These are phyloP conservation scores for Lanzia echinophila DNA, from an alignment of 2,329 filamentous ascomycete species.

Conservation along the genomic window DNA sequence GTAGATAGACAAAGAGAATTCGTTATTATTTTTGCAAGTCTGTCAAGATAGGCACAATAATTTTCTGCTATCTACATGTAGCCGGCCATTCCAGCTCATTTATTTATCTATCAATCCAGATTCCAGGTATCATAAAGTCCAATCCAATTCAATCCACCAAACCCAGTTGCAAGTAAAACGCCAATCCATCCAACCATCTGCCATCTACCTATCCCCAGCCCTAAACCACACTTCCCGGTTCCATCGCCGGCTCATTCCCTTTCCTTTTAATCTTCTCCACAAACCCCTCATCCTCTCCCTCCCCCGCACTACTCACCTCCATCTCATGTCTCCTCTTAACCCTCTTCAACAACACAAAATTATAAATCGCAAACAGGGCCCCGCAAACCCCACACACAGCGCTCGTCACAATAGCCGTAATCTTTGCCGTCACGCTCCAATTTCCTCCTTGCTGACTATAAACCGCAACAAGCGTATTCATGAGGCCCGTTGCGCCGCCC, in stretches of 20 bases:
- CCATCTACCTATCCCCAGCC: neutral
- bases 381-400: conserved; percentile 18
- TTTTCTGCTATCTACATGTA: no score
- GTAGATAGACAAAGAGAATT: no score
- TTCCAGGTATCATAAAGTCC: neutral
- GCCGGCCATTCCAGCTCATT: neutral
- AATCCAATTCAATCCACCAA: neutral
- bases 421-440: conserved; percentile 24
- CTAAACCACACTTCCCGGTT: conserved; percentile 21
- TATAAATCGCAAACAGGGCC: conserved; percentile 23
- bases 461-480: conserved; percentile 24
- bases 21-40: no score
- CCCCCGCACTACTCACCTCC: conserved; percentile 4
- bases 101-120: neutral
- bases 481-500: conserved; percentile 23
- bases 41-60: no score
- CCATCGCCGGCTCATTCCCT: conserved; percentile 16
- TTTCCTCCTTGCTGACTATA: conserved; percentile 20
- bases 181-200: neutral
- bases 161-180: neutral
- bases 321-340: neutral
- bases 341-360: conserved; percentile 21
- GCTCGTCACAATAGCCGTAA: conserved; percentile 23
- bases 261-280: conserved; percentile 20
- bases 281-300: conserved; percentile 10